Base-by-base conservation (phyloP, 495 filamentous ascomycete genomes). In the Penicillium paradoxum region DNA sequence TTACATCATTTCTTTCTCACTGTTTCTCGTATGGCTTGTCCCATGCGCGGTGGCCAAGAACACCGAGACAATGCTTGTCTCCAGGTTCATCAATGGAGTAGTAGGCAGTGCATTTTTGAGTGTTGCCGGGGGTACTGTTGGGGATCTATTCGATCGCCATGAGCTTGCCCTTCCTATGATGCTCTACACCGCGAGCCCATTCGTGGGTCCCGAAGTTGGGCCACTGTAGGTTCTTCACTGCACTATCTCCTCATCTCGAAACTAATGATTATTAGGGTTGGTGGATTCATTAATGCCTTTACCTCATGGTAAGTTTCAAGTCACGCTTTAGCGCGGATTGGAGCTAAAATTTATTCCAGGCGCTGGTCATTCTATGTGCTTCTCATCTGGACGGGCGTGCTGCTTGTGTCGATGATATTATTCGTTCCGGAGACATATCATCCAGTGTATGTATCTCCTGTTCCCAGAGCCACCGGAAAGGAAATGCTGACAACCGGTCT, bases 371-470 rank as follows among this genome's bases (percentile, higher is more conserved):
- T 95, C 64, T 97, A 92, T 66, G 79, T 87, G 3, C 74, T 95
- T 36, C 62, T 95, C 6, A 96, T 96, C 14, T 96, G 90, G 90
- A 78, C 87, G 2, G 79, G 72, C 8, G 62, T 78, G 21, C 64
- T 86, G 55, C 72, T 91, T 8, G 66, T 73, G 6, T 70, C 78
- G 51, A 82, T 98, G 17, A 59, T 83, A 40, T 60, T 90, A 18
- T 76, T 91, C 19, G 89, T 96, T 2, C 92, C 93, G 2, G 92
- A 97, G 72, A 97, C 93, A 0, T 98, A 96, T 62, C 88, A 88
- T 48, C 83, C 83, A 21, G 82, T 85, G 74, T 75, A 67, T 49
- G 72, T 64, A 42, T 39, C 6, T 36, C 17, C 42, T 2, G 29
- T 7, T 32, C 29, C 9, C n/a, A 2, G 4, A 11, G 10, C 6